These are phyloP conservation scores for Tulasnella sp. DNA, from an alignment of 768 basidiomycete species.

Conservation along the genomic window DNA sequence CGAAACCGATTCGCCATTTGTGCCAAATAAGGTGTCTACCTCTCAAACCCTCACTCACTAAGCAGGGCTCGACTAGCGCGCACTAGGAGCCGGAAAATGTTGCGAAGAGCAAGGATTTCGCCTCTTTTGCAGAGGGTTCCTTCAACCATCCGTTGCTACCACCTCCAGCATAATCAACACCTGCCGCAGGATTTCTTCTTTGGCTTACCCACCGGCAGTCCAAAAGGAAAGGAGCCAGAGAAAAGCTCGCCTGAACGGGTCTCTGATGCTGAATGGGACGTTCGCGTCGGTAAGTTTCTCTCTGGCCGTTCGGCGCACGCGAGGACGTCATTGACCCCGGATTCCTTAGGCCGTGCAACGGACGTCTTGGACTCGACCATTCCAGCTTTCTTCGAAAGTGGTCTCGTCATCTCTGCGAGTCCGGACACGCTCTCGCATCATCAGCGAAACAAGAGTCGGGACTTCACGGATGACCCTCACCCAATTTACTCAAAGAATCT, in stretches of 20 bases:
- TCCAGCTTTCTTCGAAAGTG: slow-evolving; percentile 65
- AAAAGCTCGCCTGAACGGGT: slow-evolving; percentile 34
- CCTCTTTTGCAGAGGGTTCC: background rate
- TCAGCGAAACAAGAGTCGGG: background rate
- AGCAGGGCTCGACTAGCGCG: background rate
- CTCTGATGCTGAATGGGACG: slow-evolving; percentile 73
- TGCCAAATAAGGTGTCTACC: background rate
- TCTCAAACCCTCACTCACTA: background rate
- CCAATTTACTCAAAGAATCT: slow-evolving; percentile 59
- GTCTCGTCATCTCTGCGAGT: slow-evolving; percentile 49
- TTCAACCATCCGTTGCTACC: background rate
- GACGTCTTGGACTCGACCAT: slow-evolving; percentile 65
- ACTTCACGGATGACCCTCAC: slow-evolving; percentile 15
- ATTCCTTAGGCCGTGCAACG: slow-evolving; percentile 60
- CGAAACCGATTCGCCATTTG: slow-evolving; percentile 7
- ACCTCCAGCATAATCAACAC: slow-evolving; percentile 4
- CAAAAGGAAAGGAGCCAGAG: background rate
- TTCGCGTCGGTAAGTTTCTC: slow-evolving; percentile 58
- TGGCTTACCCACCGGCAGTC: background rate
- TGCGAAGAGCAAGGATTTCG: background rate
- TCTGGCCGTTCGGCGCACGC: slow-evolving; percentile 26
- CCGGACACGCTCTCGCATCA: background rate
- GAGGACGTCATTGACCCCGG: slow-evolving; percentile 35
- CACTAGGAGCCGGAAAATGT: background rate
- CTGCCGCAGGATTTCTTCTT: slow-evolving; percentile 14